These are phyloP conservation scores for Micractinium sp. DNA, from an alignment of 139 green algal genomes.

Conservation along the genomic window DNA sequence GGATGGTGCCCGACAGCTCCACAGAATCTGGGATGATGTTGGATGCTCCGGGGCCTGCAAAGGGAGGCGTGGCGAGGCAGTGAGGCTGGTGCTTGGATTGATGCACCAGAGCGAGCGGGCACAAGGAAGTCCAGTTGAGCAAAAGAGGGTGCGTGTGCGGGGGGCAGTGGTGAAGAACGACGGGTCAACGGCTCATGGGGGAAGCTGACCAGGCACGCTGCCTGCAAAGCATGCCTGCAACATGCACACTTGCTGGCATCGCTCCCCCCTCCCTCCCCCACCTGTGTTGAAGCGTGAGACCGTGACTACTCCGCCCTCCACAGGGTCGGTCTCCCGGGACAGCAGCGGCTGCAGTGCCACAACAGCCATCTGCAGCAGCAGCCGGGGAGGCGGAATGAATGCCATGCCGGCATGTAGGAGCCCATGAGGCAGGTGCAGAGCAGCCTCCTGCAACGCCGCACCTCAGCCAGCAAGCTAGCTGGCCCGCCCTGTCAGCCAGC, in stretches of 20 bases:
- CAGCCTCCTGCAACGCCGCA: no score
- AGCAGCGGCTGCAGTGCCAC: slow-evolving; percentile 84
- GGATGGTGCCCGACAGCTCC: slow-evolving; percentile 76
- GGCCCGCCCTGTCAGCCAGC: no score
- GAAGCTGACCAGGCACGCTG: no score
- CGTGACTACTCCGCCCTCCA: slow-evolving; percentile 83
- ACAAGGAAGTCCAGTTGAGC: no score
- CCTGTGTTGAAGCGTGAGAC: slow-evolving; percentile 59
- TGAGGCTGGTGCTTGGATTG: background rate
- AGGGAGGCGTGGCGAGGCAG: background rate
- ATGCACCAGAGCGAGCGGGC: no score
- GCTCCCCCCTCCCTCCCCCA: background rate
- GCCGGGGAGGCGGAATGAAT: background rate
- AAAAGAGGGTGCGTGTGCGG: no score
- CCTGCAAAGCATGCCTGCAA: background rate
- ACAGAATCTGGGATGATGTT: slow-evolving; percentile 88
- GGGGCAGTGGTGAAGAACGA: no score
- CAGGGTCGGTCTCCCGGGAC: slow-evolving; percentile 78
- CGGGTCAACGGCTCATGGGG: no score
- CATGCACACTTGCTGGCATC: background rate
- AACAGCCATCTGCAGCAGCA: slow-evolving; percentile 57
- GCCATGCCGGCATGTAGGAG: background rate
- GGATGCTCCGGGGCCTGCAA: slow-evolving; percentile 68
- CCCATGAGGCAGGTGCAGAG: no score
- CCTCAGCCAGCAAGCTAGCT: no score